Evolutionary conservation across 2,329 filamentous ascomycete genomes (phyloP), one percentile per base, ranked within the genome.

Genomic region (Trichoderma semiorbis): DNA sequence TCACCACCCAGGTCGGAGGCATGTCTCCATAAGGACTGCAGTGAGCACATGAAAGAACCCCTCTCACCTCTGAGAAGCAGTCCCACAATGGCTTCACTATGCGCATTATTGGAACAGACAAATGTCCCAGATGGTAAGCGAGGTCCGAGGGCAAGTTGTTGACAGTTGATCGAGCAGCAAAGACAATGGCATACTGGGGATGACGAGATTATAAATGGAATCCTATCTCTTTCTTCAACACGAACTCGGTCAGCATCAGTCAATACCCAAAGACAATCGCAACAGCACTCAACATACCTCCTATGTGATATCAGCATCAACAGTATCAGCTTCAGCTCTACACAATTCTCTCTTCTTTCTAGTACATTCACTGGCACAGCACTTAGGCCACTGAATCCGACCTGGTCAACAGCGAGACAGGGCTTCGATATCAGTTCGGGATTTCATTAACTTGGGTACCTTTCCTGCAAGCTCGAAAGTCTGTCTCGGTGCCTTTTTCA

Each of bases 21-120:
- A 63, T 11, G 21, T 11, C 30, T 36, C 58, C 16, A 55, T 63
- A 5, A 70, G 28, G 39, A 70, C 14, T 3, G 30, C 16, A 26
- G 26, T 50, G 30, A 58, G 36, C 28, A 68, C 53, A 68, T 32
- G 32, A 43, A 26, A 39, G 3, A 50, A 36, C 26, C 10, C 50
- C 5, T 21, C 30, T 55, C 63, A 32, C 24, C 24, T 18, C 36
- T 39, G 12, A 28, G 8, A 62, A 43, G 55, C 43, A 68, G 63
- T 68, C 63, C 34, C 61, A 71, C 70, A 16, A 67, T 71, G 55
- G 70, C 63, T 67, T 61, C 24, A 53, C 32, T 16, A 24, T 21
- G 12, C 21, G 47, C 30, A 7, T 30, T 39, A 39, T 36, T 50
- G 26, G n/a, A 39, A 39, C 11, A n/a, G 43, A 18, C n/a, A 39